Evolutionary conservation across 139 green algal genomes (phyloP).

Genomic region (Chlorella sorokiniana): DNA sequence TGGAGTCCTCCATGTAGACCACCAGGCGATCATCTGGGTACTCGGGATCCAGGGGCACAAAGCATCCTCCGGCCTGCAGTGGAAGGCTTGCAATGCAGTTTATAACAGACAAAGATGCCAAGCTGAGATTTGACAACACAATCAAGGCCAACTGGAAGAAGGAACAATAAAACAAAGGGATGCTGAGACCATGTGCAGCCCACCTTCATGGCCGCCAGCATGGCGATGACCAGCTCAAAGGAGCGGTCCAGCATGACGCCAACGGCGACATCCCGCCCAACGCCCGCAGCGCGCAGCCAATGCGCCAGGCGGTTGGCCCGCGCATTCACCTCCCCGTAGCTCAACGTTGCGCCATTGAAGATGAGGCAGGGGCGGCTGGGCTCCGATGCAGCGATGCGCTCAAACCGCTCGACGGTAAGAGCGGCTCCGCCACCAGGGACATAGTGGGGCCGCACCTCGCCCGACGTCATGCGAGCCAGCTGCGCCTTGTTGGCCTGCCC

Average conservation of each 20-base stretch:
- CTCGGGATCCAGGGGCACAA: constrained; percentile 63
- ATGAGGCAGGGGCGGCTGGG: background rate
- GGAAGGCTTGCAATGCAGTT: no score
- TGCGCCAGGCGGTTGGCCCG: background rate
- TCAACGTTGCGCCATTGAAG: background rate
- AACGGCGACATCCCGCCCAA: constrained; percentile 13
- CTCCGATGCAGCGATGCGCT: background rate
- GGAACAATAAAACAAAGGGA: background rate
- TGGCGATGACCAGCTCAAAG: constrained; percentile 44
- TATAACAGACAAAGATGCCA: no score
- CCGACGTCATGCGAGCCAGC: background rate
- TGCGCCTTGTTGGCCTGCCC: background rate
- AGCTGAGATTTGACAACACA: no score
- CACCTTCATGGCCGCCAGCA: constrained; percentile 51
- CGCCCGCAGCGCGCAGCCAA: background rate
- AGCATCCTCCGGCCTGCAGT: constrained; percentile 44
- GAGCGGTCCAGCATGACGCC: constrained; percentile 51
- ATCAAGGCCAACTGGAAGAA: no score
- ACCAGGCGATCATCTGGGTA: constrained; percentile 55
- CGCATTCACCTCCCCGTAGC: background rate
- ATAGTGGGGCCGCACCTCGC: background rate
- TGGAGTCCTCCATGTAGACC: constrained; percentile 51
- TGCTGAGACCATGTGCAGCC: background rate
- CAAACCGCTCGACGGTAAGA: background rate
- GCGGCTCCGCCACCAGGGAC: background rate